phyloP scores from a whole-genome alignment of 352 stramenopile genomes.

The Phytophthora citricola region DNA sequence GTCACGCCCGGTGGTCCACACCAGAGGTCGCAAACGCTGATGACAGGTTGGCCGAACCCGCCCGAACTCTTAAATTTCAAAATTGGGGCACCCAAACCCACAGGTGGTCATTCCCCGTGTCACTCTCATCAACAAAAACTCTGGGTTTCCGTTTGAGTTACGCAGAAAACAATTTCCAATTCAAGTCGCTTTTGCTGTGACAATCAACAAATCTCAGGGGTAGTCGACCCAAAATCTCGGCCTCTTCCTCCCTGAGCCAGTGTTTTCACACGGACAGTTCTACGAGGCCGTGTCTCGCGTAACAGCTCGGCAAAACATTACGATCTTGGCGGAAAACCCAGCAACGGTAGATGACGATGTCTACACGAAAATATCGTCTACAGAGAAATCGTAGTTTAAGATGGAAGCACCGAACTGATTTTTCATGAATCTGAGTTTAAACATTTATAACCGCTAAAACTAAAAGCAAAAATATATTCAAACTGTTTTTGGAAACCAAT shows the following conservation, averaged over 20 bases:
- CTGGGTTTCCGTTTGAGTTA: conserved; percentile 1
- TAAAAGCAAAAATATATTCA: no score
- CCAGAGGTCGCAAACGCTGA: no score
- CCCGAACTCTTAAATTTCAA: no score
- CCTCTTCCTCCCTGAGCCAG: conserved; percentile 1
- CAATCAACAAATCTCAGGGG: background rate
- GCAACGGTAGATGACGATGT: background rate
- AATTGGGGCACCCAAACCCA: no score
- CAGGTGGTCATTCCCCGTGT: background rate
- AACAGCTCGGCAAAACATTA: background rate
- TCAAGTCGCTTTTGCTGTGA: background rate
- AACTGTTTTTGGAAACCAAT: no score
- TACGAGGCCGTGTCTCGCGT: conserved; percentile 6
- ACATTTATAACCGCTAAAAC: no score
- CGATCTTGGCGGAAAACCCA: background rate
- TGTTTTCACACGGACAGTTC: conserved; percentile 8
- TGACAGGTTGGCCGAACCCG: no score
- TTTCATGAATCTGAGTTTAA: no score
- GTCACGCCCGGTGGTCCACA: no score
- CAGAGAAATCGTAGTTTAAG: background rate
- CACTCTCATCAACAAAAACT: conserved; percentile 1
- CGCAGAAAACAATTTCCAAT: background rate
- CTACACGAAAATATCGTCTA: background rate
- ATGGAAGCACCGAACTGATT: no score
- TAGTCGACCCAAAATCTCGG: background rate